phyloP scores from a whole-genome alignment of 2,329 filamentous ascomycete genomes.

The Periconia sp. region DNA sequence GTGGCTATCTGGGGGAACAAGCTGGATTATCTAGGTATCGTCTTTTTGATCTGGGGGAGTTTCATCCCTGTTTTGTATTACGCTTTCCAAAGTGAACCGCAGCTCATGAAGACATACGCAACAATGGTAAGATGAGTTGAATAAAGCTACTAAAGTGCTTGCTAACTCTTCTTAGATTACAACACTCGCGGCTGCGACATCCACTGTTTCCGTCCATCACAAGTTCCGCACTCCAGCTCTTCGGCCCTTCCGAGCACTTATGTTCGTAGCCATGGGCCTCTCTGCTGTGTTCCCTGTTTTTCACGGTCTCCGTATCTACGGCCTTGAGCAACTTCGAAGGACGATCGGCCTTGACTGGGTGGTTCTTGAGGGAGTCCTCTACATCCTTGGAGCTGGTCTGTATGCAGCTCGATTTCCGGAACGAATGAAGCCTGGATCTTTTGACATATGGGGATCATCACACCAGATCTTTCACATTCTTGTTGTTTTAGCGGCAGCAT shows the following conservation, averaged over 20 bases:
- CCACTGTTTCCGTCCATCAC: conserved; percentile 77
- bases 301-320: conserved; percentile 74
- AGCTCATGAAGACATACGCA: conserved; percentile 74
- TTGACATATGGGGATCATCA: conserved; percentile 90
- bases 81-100: conserved; percentile 65
- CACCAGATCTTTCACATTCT: conserved; percentile 96
- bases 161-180: conserved; percentile 67
- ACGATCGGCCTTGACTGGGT: conserved; percentile 84
- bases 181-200: conserved; percentile 76
- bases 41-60: conserved; percentile 87
- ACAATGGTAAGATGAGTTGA: conserved; percentile 61
- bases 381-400: conserved; percentile 82
- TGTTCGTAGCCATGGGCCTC: conserved; percentile 88
- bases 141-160: background rate
- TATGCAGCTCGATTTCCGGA: conserved; percentile 91
- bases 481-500: conserved; percentile 80
- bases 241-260: conserved; percentile 82
- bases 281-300: conserved; percentile 84
- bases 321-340: conserved; percentile 67
- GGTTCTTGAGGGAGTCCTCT: conserved; percentile 78
- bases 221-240: conserved; percentile 83
- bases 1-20: conserved; percentile 89
- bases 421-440: conserved; percentile 74
- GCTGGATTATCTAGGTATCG: conserved; percentile 93
- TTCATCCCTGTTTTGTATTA: conserved; percentile 81